Conservation (phyloP, 1,139 yeast genomes). For the Yamadazyma epiphylla region DNA sequence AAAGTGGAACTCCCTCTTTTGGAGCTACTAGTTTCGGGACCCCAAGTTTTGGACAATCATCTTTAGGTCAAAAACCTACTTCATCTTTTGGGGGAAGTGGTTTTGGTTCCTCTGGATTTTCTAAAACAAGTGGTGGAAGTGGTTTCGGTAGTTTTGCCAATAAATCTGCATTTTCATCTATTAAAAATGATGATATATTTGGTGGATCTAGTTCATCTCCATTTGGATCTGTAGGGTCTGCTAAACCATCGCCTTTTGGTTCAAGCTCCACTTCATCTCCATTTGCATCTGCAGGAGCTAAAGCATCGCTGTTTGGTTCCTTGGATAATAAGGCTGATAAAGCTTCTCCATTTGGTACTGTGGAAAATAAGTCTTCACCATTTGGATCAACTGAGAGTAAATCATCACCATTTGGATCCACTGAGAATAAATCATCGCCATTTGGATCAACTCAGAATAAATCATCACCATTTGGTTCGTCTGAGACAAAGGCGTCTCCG, state of each 20-base stretch:
- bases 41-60: slow-evolving; percentile 1
- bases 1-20: slow-evolving; percentile 4
- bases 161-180: neutral
- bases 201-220: slow-evolving; percentile 4
- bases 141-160: slow-evolving; percentile 8
- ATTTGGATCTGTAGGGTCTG: slow-evolving; percentile 1
- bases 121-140: slow-evolving; percentile 10
- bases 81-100: slow-evolving; percentile 6
- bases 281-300: slow-evolving; percentile 1
- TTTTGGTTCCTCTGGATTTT: slow-evolving; percentile 14
- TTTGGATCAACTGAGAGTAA: slow-evolving; percentile 2
- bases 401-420: slow-evolving; percentile 3
- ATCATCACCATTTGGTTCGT: slow-evolving; percentile 1
- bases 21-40: slow-evolving; percentile 14
- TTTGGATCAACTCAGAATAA: slow-evolving; percentile 1
- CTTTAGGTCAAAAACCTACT: neutral
- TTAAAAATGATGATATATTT: slow-evolving; percentile 5
- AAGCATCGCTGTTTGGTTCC: slow-evolving; percentile 5
- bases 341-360: slow-evolving; percentile 6
- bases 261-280: neutral
- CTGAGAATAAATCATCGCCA: slow-evolving; percentile 1
- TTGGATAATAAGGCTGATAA: slow-evolving; percentile 2
- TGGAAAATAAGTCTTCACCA: slow-evolving; percentile 1
- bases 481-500: slow-evolving; percentile 3
- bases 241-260: slow-evolving; percentile 6